Evolutionary conservation across 2,329 filamentous ascomycete species (phyloP).

Genomic region (Botrytis fabae): DNA sequence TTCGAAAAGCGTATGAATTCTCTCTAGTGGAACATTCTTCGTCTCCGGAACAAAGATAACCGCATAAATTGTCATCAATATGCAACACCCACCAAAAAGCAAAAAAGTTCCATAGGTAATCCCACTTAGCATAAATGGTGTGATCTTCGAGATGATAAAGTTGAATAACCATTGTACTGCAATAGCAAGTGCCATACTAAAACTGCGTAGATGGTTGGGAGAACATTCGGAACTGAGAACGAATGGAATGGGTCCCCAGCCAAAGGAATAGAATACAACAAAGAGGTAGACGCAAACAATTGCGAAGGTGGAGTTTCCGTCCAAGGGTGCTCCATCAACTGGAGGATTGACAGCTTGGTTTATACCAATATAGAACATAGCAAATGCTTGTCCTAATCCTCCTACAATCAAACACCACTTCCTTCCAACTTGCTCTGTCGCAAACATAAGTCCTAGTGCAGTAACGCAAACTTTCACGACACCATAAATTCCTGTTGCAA

Average conservation of each 20-base stretch:
- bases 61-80: constrained; percentile 23
- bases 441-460: constrained; percentile 62
- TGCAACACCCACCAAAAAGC: constrained; percentile 30
- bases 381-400: constrained; percentile 58
- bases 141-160: constrained; percentile 59
- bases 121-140: constrained; percentile 31
- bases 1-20: constrained; percentile 44
- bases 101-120: constrained; percentile 35
- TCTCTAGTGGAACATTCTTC: constrained; percentile 66
- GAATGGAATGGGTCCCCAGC: constrained; percentile 71
- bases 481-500: constrained; percentile 71
- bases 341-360: constrained; percentile 53
- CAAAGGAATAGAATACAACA: constrained; percentile 65
- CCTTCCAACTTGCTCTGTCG: constrained; percentile 64
- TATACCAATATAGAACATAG: constrained; percentile 66
- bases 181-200: constrained; percentile 58
- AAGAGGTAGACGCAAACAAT: constrained; percentile 71
- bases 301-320: constrained; percentile 53
- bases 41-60: constrained; percentile 57
- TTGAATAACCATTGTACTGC: constrained; percentile 73
- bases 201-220: constrained; percentile 51
- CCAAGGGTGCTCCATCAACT: constrained; percentile 37
- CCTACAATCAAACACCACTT: constrained; percentile 52
- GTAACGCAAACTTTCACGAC: constrained; percentile 67
- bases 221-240: constrained; percentile 70